Evolutionary conservation across 306 rosid genomes (phyloP), one percentile per base, ranked within the genome.

Genomic region (Psophocarpus tetragonolobus): DNA sequence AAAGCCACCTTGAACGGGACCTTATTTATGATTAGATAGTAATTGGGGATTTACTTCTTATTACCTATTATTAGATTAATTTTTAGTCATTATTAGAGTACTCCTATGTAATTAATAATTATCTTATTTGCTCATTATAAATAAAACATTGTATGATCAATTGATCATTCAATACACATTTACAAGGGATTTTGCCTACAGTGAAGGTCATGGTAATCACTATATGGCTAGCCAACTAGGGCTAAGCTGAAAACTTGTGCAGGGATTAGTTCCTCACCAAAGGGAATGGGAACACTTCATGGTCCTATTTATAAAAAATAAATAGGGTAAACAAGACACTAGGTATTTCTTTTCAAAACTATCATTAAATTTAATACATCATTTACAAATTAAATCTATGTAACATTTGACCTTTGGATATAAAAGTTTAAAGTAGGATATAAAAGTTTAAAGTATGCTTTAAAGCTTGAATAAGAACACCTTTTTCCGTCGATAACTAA

Each of bases 281-380:
- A 35, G 72, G 29, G 4, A 3, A 21, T 38, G 3, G 65, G 51
- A 63, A 47, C 58, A 62, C 50, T 8, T 45, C 48, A 21, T 44
- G 6, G 13, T 33, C 10, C 47, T 47, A 13, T 62, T 75, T 30
- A 48, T 63, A 64, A 63, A 2, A 58, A 76, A 48, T 33, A 66
- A 27, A 53, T 36, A 48, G 10, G 20, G 11, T 45, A 7, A 8
- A 68, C 5, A 30, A 26, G 27, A 35, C 0, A 13, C 2, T 21
- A 63, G 23, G 30, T 53, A 21, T 76, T 33, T 42, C 50, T 41
- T 82, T 41, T 23, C 71, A 42, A 72, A 77, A 71, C 70, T 12
- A 38, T 3, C 53, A 11, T 2, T 23, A 73, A 50, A 21, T 60
- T 50, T 21, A 62, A 77, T 44, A 69, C 4, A 50, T 17, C 21